Evolutionary conservation across 805 yeast species (phyloP).

Genomic region (Starmerella sp.): DNA sequence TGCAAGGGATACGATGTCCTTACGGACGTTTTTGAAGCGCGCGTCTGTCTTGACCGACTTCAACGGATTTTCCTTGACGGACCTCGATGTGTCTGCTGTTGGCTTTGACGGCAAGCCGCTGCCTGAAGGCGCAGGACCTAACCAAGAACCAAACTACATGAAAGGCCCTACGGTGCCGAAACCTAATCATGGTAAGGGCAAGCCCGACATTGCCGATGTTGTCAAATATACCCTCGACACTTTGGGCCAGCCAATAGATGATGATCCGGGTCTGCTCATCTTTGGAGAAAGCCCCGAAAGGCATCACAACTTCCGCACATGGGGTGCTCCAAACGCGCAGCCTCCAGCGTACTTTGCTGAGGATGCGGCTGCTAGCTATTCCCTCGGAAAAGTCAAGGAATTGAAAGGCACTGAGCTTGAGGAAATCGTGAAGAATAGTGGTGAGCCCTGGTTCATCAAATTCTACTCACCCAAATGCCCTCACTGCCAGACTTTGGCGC

Average conservation of each 20-base stretch:
- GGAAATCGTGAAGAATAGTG: constrained; percentile 22
- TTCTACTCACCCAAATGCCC: constrained; percentile 34
- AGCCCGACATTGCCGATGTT: constrained; percentile 16
- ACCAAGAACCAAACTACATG: constrained; percentile 14
- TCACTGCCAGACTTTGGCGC: constrained; percentile 30
- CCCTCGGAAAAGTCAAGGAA: constrained; percentile 29
- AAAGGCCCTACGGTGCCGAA: constrained; percentile 9
- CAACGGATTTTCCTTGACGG: constrained; percentile 7
- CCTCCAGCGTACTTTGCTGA: constrained; percentile 15
- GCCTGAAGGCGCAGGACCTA: constrained; percentile 10
- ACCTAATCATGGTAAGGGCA: constrained; percentile 3
- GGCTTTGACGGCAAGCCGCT: constrained; percentile 3
- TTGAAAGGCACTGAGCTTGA: constrained; percentile 26
- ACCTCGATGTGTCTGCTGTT: constrained; percentile 4
- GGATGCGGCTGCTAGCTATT: constrained; percentile 8
- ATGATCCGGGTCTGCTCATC: constrained; percentile 17
- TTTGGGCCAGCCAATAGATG: constrained; percentile 17
- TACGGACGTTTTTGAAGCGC: constrained; percentile 9
- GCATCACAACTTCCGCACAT: constrained; percentile 19
- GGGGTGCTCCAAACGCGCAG: constrained; percentile 19
- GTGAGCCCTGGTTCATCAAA: constrained; percentile 33
- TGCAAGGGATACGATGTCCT: constrained; percentile 2
- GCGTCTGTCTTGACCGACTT: constrained; percentile 7
- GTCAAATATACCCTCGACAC: constrained; percentile 17
- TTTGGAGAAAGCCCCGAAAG: constrained; percentile 18